phyloP scores from a whole-genome alignment of 1,284 basidiomycete genomes.

The Ustilago esculenta region DNA sequence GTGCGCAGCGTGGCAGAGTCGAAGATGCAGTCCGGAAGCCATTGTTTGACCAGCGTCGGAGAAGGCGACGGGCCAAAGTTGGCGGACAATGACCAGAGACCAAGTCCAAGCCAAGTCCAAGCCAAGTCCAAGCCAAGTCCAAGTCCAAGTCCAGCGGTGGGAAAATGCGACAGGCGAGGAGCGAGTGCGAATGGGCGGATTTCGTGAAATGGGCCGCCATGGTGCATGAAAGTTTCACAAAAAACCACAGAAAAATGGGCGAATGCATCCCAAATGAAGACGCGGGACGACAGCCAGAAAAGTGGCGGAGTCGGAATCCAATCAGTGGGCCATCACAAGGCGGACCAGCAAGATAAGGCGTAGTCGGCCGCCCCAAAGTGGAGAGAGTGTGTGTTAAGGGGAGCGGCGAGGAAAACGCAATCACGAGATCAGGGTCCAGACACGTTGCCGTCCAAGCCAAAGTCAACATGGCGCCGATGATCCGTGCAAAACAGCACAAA shows the following conservation, averaged over 20 bases:
- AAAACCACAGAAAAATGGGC: no score
- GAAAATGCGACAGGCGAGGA: neutral
- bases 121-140: no score
- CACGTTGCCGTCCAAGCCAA: neutral
- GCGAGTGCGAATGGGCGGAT: neutral
- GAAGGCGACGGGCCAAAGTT: slow-evolving; percentile 1
- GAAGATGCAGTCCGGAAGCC: slow-evolving; percentile 2
- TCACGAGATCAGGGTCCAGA: slow-evolving; percentile 8
- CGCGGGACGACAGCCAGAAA: slow-evolving; percentile 4
- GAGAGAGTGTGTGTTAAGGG: neutral
- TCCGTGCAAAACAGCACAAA: neutral
- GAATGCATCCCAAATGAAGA: neutral
- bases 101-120: no score
- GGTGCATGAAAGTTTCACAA: slow-evolving; percentile 2
- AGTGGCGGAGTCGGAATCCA: slow-evolving; percentile 15
- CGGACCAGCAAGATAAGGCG: neutral
- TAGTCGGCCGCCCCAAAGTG: neutral
- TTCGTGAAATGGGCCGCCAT: neutral
- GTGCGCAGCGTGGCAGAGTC: neutral
- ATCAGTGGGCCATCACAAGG: no score
- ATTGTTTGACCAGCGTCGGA: neutral
- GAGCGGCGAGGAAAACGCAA: neutral
- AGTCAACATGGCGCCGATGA: no score
- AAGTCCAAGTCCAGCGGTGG: neutral
- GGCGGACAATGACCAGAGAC: no score